These are phyloP conservation scores for Elsinoe fawcettii DNA, from an alignment of 2,329 filamentous ascomycete genomes.

Conservation along the genomic window DNA sequence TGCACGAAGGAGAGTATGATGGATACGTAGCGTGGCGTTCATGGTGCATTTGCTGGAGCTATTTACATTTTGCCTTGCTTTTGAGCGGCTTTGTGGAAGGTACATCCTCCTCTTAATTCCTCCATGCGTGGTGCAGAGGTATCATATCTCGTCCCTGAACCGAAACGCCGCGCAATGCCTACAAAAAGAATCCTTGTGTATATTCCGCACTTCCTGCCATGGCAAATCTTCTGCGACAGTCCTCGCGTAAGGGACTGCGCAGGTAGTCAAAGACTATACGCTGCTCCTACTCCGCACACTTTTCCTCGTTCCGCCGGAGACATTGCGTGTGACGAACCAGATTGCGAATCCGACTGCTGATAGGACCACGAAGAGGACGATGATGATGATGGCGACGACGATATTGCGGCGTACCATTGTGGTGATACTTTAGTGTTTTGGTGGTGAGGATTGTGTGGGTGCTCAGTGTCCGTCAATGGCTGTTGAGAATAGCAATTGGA, in stretches of 20 bases:
- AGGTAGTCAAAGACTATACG: neutral
- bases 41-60: neutral
- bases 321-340: constrained; percentile 35
- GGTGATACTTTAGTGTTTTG: neutral
- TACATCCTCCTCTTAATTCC: neutral
- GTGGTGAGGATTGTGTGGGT: too few species aligned
- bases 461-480: too few species aligned
- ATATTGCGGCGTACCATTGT: constrained; percentile 45
- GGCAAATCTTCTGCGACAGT: neutral
- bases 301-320: constrained; percentile 24
- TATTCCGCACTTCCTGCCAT: neutral
- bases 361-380: constrained; percentile 46
- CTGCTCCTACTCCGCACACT: constrained; percentile 15
- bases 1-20: neutral
- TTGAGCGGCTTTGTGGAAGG: neutral
- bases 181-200: neutral
- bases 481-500: too few species aligned
- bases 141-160: neutral
- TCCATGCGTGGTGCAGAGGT: neutral
- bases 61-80: neutral
- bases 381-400: constrained; percentile 46
- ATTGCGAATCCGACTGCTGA: constrained; percentile 43
- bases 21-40: neutral
- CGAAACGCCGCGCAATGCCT: neutral
- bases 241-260: neutral